Conservation (phyloP, 139 green algal genomes). For the Asterochloris erici region DNA sequence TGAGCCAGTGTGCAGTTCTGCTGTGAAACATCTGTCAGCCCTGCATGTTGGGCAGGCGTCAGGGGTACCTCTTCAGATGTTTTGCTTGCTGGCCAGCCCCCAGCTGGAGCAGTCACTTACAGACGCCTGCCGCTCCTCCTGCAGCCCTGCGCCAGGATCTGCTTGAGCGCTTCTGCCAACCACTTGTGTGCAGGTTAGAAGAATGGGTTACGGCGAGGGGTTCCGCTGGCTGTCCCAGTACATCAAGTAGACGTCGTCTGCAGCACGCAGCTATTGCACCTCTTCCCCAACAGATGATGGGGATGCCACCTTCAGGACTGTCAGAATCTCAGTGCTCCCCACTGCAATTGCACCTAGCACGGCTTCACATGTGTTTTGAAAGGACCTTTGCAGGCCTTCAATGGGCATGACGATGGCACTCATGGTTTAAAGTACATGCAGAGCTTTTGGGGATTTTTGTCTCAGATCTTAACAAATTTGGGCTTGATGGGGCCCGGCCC, state of each 20-base stretch:
- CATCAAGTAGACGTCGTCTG: constrained; percentile 62
- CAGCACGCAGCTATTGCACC: too few species aligned
- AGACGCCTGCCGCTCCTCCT: neutral
- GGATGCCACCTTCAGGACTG: too few species aligned
- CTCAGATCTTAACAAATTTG: too few species aligned
- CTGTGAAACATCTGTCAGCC: neutral
- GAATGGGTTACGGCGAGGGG: constrained; percentile 95
- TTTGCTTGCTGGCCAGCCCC: neutral
- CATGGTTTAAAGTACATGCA: too few species aligned
- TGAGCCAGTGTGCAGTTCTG: constrained; percentile 34
- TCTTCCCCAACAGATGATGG: too few species aligned
- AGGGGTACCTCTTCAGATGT: neutral
- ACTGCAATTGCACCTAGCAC: too few species aligned
- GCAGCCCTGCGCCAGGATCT: neutral
- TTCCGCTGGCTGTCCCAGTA: constrained; percentile 98
- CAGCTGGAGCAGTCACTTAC: neutral
- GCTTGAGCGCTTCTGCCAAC: neutral
- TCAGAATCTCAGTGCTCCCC: too few species aligned
- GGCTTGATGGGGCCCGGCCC: too few species aligned
- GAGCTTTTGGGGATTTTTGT: too few species aligned
- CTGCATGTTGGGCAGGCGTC: neutral
- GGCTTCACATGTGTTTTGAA: too few species aligned
- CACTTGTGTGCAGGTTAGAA: constrained; percentile 47
- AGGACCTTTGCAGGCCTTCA: too few species aligned
- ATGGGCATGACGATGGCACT: too few species aligned